Base-by-base conservation (phyloP, 331 rosid species). In the Cydonia oblonga region DNA sequence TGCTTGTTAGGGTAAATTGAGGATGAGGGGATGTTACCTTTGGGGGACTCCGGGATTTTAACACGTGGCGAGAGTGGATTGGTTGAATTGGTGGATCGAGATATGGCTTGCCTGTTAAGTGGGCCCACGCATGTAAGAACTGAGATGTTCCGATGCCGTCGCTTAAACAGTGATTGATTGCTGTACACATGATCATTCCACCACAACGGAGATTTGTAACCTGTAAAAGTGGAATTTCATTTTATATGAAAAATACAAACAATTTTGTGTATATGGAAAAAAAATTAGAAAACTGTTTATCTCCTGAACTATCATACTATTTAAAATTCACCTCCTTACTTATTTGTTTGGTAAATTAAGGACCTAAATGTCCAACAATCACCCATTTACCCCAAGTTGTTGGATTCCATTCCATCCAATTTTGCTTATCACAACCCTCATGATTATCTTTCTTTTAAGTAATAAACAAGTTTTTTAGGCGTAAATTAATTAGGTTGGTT, bases 131-230 rank as follows among this genome's bases (percentile, higher is more conserved):
- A 9, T 86, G 87, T 20, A 93, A 62, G 40, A 93, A 93, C 60
- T 93, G 96, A 5, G 98, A 86, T 2, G 97, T 85, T n/a, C 98
- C 98, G 0, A 87, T 79, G 28, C 97, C 98, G 67, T 93, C 98
- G 52, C 97, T 87, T 14, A 90, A 24, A 46, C 95, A 82, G 82
- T 93, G 98, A 73, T 82, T 89, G 82, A 93, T 86, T 20, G 96
- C 92, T 29, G 95, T 87, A 82, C 96, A 90, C 6, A 93, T 44
- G 46, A 89, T 84, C 97, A 90, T 90, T 7, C 92, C 97, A 18
- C 96, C 97, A 28, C 92, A 90, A 1, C 84, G 81, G 7, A 93
- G 93, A 35, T 61, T 84, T 3, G 97, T 90, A 28, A 82, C 84
- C 98, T 93, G 58, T 60, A 40, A 63, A 24, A 59, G 19, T 16